Base-by-base conservation (phyloP, 2,329 filamentous ascomycete species). In the Alternaria conjuncta region DNA sequence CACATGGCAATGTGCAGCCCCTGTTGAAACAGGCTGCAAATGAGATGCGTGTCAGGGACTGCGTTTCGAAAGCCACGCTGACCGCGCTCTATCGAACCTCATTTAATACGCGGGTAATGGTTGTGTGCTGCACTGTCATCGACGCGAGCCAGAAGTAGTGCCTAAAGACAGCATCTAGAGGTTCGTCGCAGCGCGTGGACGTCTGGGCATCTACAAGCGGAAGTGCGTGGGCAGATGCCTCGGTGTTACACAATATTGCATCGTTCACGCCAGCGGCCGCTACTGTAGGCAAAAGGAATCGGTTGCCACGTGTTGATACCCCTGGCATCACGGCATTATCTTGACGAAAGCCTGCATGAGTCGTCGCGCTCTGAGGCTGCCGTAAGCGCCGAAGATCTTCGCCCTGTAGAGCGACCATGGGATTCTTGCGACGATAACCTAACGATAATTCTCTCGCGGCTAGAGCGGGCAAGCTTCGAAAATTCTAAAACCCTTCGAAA, bases 181-280 rank as follows among this genome's bases (percentile, higher is more conserved):
- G 32, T 26, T 53, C 55, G 46, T 58, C 28, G 45, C 55, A 51
- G 62, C 47, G 36, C 46, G 15, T 32, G 3, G 44, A 57, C 26
- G 60, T 44, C 55, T 43, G 15, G 36, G 13, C 28, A 43, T 43
- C 8, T 32, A n/a, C 25, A 43, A 50, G 50, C 25, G 45, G 28
- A 57, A 55, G 59, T 55, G 36, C n/a, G 53, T 57, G 55, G 57
- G 30, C 55, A 50, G 50, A 59, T 51, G 61, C 54, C 57, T 61
- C 53, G 41, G 55, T 62, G 61, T 60, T 43, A 64, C 60, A 59
- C 66, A 45, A 60, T 57, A 25, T 55, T 64, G 45, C 66, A 58
- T 68, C 57, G 64, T 75, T 75, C 71, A 73, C 74, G 72, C 74
- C 71, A 76, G 72, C 71, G 73, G 66, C 72, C 72, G 72, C 70